phyloP scores from a whole-genome alignment of 805 yeast species.

The Priceomyces medius region DNA sequence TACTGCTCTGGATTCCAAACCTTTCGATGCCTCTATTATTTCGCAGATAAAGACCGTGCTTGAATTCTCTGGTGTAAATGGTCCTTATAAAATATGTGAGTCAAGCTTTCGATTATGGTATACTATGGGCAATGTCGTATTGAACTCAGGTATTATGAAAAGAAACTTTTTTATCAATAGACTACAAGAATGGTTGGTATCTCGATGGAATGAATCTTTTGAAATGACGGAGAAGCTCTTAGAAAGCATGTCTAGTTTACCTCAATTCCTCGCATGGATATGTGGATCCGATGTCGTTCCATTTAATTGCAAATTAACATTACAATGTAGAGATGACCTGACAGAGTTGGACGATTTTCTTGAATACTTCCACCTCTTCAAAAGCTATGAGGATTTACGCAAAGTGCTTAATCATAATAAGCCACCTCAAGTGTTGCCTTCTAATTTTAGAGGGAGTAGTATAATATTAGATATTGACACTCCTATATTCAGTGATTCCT shows the following conservation, averaged over 20 bases:
- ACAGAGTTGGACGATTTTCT: not conserved
- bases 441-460: not conserved
- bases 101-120: conserved; percentile 59
- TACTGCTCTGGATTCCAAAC: conserved; percentile 8
- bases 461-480: not conserved
- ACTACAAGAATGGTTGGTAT: conserved; percentile 51
- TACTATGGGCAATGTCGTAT: conserved; percentile 35
- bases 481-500: not conserved
- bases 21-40: conserved; percentile 40
- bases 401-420: not conserved
- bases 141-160: conserved; percentile 28
- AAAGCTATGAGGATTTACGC: not conserved
- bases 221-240: conserved; percentile 7
- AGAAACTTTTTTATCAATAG: conserved; percentile 22
- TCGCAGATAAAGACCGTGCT: conserved; percentile 50
- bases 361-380: not conserved
- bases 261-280: conserved; percentile 46
- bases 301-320: not conserved
- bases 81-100: conserved; percentile 50
- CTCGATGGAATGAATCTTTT: conserved; percentile 39
- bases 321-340: not conserved
- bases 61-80: conserved; percentile 58
- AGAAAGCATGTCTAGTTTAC: conserved; percentile 16
- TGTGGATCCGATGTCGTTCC: conserved; percentile 19
- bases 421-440: not conserved